Conservation (phyloP, 345 rosid genomes). For the Aegle marmelos region DNA sequence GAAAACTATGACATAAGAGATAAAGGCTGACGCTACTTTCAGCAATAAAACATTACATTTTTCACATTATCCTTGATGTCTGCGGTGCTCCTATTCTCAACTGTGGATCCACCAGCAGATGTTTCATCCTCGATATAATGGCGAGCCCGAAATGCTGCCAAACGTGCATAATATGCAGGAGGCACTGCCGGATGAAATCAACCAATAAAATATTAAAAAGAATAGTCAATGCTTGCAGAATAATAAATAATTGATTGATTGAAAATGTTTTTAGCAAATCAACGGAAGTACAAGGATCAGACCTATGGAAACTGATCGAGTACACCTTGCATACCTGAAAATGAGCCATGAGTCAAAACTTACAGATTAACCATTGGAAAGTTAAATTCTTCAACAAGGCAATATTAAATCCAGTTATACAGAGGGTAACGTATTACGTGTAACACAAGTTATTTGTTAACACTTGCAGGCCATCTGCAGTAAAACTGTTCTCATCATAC, state of each 20-base stretch:
- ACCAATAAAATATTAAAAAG: background rate
- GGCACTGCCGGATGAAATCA: conserved; percentile 44
- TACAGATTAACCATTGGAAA: background rate
- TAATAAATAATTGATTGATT: background rate
- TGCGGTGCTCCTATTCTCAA: background rate
- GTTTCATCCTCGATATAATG: conserved; percentile 29
- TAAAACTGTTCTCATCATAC: conserved; percentile 63
- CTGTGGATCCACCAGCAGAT: conserved; percentile 19
- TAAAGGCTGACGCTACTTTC: background rate
- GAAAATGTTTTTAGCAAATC: background rate
- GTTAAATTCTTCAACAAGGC: background rate
- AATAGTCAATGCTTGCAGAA: background rate
- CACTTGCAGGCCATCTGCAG: conserved; percentile 52
- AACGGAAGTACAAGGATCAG: background rate
- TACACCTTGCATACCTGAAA: conserved; percentile 70
- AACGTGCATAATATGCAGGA: conserved; percentile 48
- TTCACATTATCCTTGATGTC: conserved; percentile 43
- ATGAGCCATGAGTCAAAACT: background rate
- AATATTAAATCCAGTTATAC: background rate
- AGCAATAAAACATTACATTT: conserved; percentile 37
- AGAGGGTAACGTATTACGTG: conserved; percentile 43
- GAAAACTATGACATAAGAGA: background rate
- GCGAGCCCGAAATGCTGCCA: conserved; percentile 47
- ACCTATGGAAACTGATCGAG: conserved; percentile 71
- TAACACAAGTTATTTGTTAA: conserved; percentile 71